Percentiles rank a stretch among this genome's conserved stretches.
Conservation (phyloP, 78 protist genomes). For the Dictyostelium brefeldianum region DNA sequence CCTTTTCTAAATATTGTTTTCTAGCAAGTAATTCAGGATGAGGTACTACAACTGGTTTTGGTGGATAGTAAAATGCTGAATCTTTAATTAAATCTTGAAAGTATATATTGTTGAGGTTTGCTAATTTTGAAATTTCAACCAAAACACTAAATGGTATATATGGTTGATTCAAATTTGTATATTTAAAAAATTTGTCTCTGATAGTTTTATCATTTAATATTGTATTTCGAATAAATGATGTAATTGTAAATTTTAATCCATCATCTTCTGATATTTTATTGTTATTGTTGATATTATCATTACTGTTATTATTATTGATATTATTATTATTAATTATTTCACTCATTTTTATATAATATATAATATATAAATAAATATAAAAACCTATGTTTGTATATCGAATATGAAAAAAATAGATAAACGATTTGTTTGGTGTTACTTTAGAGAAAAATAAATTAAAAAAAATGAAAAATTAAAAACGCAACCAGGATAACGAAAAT, state of each 20-base stretch:
- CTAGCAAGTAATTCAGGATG: slow-evolving; percentile 40
- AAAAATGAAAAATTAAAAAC: not conserved
- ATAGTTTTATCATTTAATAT: not conserved
- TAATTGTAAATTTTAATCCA: slow-evolving; percentile 21
- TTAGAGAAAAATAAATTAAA: not conserved
- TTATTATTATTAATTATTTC: not conserved
- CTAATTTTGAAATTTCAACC: not conserved
- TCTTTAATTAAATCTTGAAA: slow-evolving; percentile 72
- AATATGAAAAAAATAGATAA: not conserved
- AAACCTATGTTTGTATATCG: not conserved
- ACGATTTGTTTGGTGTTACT: not conserved
- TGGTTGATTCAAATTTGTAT: not conserved
- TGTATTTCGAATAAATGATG: not conserved
- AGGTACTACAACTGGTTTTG: slow-evolving; percentile 22
- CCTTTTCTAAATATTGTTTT: slow-evolving; percentile 36
- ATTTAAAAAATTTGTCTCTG: slow-evolving; percentile 5
- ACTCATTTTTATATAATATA: not conserved
- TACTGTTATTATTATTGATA: not conserved
- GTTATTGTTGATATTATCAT: not conserved
- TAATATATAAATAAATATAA: not conserved
- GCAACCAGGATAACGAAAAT: not conserved
- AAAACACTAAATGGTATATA: not conserved
- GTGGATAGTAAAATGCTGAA: slow-evolving; percentile 40
- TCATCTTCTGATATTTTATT: not conserved
- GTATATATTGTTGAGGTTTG: not conserved